Evolutionary conservation across 1,284 basidiomycete genomes (phyloP).

Genomic region (Cutaneotrichosporon spelunceum): DNA sequence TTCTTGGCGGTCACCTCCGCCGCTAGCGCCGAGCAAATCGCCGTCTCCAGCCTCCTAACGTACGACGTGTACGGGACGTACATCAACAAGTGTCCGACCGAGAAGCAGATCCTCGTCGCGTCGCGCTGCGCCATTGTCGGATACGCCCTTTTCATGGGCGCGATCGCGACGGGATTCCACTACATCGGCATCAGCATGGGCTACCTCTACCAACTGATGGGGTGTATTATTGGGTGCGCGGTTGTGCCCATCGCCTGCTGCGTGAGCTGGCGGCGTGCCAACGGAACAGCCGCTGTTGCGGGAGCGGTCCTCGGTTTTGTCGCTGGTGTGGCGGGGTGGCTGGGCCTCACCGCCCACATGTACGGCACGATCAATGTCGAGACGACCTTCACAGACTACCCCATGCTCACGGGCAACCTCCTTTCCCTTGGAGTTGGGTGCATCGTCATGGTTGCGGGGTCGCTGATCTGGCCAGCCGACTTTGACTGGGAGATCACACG

Average conservation of each 20-base stretch:
- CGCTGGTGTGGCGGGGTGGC: constrained; percentile 71
- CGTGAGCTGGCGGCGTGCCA: constrained; percentile 77
- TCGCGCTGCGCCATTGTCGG: constrained; percentile 58
- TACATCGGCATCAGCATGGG: constrained; percentile 84
- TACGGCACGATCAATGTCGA: constrained; percentile 72
- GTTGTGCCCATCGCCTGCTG: constrained; percentile 82
- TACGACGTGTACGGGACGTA: constrained; percentile 68
- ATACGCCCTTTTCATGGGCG: constrained; percentile 73
- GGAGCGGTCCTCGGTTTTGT: constrained; percentile 70
- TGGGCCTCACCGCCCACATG: constrained; percentile 71
- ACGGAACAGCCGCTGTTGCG: constrained; percentile 70
- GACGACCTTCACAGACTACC: constrained; percentile 62
- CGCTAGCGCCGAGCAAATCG: constrained; percentile 83
- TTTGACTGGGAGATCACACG: constrained; percentile 77
- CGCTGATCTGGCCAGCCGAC: constrained; percentile 68
- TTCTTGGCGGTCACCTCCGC: constrained; percentile 71
- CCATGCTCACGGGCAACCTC: constrained; percentile 73
- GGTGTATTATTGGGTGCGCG: constrained; percentile 66
- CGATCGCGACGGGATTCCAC: constrained; percentile 79
- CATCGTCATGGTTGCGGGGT: constrained; percentile 66
- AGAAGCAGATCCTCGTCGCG: constrained; percentile 59
- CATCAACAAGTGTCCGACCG: constrained; percentile 60
- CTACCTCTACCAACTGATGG: constrained; percentile 45
- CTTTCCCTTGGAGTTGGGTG: constrained; percentile 78
- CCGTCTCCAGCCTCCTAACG: constrained; percentile 71